Base-by-base conservation (phyloP, 1,139 yeast species). In the Petasospora rhodanensis region DNA sequence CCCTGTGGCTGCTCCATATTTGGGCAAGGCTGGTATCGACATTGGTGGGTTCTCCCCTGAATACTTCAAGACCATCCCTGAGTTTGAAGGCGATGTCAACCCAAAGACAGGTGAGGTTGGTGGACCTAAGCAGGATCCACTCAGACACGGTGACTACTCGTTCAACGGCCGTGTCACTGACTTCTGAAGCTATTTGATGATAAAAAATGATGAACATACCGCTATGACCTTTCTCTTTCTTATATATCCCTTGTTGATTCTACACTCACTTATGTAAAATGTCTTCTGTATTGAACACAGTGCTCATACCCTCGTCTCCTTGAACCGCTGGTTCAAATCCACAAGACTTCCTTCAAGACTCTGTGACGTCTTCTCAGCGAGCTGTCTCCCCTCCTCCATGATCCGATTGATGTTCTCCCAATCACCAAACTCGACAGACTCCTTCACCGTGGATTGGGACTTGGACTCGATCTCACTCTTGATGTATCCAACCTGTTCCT, bases 121-220 rank as follows among this genome's bases (percentile, higher is more conserved):
- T 25, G 99, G 98, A 0, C 99, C 99, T n/a, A 93, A 93, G 53
- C 97, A 91, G 58, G 97, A 93, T 52, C 99, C 99, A 1, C 67
- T 86, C 47, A 76, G 79, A 49, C 95, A 86, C 54, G 91, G 89
- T 26, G 99, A 93, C 51, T 93, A 95, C 76, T 79, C 96, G 4
- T 93, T 80, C 56, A 89, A 91, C 55, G 98, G 98, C 1, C 74
- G 97, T 54, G 96, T 86, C 19, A 89, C 97, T 3, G 99, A 93
- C 57, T 93, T 91, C 54, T 91, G n/a, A 11, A 7, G 23, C n/a
- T 15, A n/a, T 14, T 22, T 13, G n/a, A n/a, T n/a, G n/a, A n/a
- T n/a, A n/a, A n/a, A n/a, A n/a, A n/a, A n/a, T n/a, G n/a, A 28
- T 16, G 14, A 28, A 7, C 22, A 20, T 6, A 4, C 18, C 6